Percentiles rank a stretch among this genome's conserved stretches.
phyloP scores from a whole-genome alignment of 2,329 filamentous ascomycete genomes.

The Mollisiaceae sp. region DNA sequence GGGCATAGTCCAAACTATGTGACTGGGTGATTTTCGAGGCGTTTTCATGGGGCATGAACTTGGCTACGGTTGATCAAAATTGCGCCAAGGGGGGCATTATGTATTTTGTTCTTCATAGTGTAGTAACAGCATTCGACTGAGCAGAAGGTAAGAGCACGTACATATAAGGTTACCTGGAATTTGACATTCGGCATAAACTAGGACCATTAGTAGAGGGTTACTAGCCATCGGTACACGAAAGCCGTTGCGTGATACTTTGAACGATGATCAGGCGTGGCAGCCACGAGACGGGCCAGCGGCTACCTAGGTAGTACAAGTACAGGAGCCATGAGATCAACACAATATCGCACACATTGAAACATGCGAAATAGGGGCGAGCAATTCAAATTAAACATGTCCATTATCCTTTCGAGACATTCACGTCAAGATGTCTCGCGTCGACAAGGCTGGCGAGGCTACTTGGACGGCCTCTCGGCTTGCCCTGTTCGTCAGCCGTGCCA shows the following conservation, averaged over 20 bases:
- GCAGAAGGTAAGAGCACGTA: not conserved
- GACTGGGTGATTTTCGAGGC: not conserved
- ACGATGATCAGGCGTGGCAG: not conserved
- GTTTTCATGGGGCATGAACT: not conserved
- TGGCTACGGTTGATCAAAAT: conserved; percentile 7
- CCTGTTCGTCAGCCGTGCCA: not conserved
- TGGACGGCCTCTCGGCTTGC: not conserved
- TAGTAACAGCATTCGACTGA: not conserved
- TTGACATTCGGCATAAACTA: not conserved
- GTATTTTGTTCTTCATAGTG: conserved; percentile 4
- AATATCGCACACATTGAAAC: not conserved
- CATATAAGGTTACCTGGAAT: not conserved
- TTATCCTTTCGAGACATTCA: not conserved
- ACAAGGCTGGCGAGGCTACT: conserved; percentile 3
- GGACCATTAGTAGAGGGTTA: not conserved
- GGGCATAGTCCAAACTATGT: not conserved
- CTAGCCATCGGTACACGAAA: not conserved
- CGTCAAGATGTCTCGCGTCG: not conserved
- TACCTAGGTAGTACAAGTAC: no score
- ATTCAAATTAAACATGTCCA: not conserved
- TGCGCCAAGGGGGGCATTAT: not conserved
- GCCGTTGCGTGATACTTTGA: not conserved
- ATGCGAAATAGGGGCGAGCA: not conserved
- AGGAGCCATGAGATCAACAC: not conserved
- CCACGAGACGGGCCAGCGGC: not conserved